Evolutionary conservation across 768 basidiomycete species (phyloP).

Genomic region (Tulasnella sp.): DNA sequence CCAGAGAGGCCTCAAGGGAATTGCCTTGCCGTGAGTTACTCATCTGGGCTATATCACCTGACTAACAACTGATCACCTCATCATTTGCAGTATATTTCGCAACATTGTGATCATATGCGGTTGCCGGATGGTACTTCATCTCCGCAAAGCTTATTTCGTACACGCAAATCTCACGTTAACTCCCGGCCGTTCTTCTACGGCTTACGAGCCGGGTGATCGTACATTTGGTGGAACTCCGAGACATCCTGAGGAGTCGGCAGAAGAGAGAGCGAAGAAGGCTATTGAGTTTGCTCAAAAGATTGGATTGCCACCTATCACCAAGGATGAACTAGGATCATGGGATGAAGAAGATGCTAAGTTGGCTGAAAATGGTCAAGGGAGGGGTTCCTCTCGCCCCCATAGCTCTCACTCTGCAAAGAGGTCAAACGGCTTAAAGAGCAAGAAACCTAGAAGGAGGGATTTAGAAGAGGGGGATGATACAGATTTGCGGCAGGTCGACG

Average conservation of each 20-base stretch:
- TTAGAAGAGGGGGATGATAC: too few relatives aligned
- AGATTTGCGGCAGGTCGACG: too few relatives aligned
- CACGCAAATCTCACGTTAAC: background rate
- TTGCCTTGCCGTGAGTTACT: background rate
- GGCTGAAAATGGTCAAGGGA: too few relatives aligned
- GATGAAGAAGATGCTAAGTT: too few relatives aligned
- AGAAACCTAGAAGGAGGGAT: too few relatives aligned
- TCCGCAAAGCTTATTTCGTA: slow-evolving; percentile 1
- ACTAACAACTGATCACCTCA: too few relatives aligned
- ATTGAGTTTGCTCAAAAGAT: slow-evolving; percentile 1
- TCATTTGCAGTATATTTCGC: background rate
- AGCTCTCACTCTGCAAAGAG: too few relatives aligned
- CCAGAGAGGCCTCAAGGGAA: background rate
- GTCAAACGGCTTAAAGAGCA: too few relatives aligned
- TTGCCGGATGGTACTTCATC: slow-evolving; percentile 9
- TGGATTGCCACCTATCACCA: slow-evolving; percentile 2
- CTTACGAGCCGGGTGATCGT: background rate
- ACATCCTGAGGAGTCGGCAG: background rate
- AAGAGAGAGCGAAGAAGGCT: background rate
- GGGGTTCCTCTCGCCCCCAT: too few relatives aligned
- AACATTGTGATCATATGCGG: background rate
- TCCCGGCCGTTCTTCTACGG: background rate
- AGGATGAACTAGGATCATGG: too few relatives aligned
- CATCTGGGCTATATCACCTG: background rate
- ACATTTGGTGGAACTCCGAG: background rate